phyloP scores from a whole-genome alignment of 2,329 filamentous ascomycete species.

The Cadophora luteo-olivacea region DNA sequence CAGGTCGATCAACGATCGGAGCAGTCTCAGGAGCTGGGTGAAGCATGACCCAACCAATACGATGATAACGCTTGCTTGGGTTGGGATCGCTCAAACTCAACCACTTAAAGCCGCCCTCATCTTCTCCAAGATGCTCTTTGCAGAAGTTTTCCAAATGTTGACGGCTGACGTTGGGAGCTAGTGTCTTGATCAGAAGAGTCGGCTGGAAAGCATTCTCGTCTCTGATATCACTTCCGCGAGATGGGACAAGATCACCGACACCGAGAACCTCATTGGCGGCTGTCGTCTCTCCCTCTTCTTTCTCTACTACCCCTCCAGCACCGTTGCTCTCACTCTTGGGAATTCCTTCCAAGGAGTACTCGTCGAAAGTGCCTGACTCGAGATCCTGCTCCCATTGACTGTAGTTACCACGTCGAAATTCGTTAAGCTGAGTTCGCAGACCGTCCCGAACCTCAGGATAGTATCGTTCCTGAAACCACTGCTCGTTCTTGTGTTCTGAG shows the following conservation, averaged over 20 bases:
- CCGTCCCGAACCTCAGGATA: conserved; percentile 80
- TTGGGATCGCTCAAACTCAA: conserved; percentile 96
- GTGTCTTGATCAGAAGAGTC: conserved; percentile 95
- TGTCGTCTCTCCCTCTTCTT: conserved; percentile 93
- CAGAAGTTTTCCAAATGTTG: conserved; percentile 93
- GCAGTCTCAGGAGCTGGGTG: conserved; percentile 76
- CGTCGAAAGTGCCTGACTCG: conserved; percentile 85
- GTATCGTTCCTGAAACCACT: conserved; percentile 98
- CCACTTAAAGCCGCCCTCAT: conserved; percentile 92
- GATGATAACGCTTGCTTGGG: conserved; percentile 93
- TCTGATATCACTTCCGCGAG: conserved; percentile 81
- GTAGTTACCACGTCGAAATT: conserved; percentile 80
- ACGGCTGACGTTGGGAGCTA: conserved; percentile 93
- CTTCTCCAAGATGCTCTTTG: conserved; percentile 90
- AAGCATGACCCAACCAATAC: conserved; percentile 98
- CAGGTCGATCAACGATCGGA: conserved; percentile 71
- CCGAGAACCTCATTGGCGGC: conserved; percentile 91
- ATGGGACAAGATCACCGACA: conserved; percentile 87
- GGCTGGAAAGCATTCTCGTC: conserved; percentile 90
- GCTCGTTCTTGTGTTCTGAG: conserved; percentile 88
- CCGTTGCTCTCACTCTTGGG: conserved; percentile 94
- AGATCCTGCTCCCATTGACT: conserved; percentile 90
- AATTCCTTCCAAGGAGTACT: conserved; percentile 92
- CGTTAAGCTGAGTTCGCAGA: conserved; percentile 77
- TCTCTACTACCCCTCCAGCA: conserved; percentile 83